Conservation (phyloP, 2,329 filamentous ascomycete species). For the Fusarium kyushuense region DNA sequence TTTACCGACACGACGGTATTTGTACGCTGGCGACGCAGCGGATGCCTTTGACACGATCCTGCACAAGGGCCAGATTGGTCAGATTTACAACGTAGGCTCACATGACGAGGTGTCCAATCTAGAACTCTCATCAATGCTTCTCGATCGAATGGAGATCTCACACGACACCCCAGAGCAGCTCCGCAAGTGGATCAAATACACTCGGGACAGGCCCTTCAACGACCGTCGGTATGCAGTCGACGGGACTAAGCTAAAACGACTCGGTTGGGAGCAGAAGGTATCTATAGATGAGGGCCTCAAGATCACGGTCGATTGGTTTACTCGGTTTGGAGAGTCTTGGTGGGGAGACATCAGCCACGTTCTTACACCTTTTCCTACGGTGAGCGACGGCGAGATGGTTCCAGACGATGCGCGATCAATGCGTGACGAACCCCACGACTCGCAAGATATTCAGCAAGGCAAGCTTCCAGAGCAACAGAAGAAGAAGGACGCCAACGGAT, state of each 20-base stretch:
- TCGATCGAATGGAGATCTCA: constrained; percentile 70
- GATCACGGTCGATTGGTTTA: constrained; percentile 78
- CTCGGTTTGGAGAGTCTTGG: constrained; percentile 73
- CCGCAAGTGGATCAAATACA: constrained; percentile 77
- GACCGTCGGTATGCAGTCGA: constrained; percentile 80
- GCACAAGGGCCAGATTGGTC: constrained; percentile 78
- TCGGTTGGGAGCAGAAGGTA: constrained; percentile 78
- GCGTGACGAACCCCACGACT: constrained; percentile 51
- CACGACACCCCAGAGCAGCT: constrained; percentile 65
- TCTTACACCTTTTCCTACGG: constrained; percentile 74
- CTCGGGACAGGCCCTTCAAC: constrained; percentile 82
- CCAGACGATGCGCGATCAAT: constrained; percentile 58
- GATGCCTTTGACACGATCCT: constrained; percentile 88
- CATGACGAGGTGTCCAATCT: constrained; percentile 82
- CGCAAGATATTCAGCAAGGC: constrained; percentile 40
- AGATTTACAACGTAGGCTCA: constrained; percentile 86
- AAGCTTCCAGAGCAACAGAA: constrained; percentile 27
- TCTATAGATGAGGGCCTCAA: constrained; percentile 72
- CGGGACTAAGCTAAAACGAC: constrained; percentile 72
- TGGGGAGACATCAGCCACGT: constrained; percentile 79
- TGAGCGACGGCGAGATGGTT: constrained; percentile 67
- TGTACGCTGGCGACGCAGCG: constrained; percentile 82
- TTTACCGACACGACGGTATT: constrained; percentile 78
- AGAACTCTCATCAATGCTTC: constrained; percentile 73
- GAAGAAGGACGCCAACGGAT: constrained; percentile 25